These are phyloP conservation scores for Candida takata DNA, from an alignment of 805 yeast genomes.

Conservation along the genomic window DNA sequence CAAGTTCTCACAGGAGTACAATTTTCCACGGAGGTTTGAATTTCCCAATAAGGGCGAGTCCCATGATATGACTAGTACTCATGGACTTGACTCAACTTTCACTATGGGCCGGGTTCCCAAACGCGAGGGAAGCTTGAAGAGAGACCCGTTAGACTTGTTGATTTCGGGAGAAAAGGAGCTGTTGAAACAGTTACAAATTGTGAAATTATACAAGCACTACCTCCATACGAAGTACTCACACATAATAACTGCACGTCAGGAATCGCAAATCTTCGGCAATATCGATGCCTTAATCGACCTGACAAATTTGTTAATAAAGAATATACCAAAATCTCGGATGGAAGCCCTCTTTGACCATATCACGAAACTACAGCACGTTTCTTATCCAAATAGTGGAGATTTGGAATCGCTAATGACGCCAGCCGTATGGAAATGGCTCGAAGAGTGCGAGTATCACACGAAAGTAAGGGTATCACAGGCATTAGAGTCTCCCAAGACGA, in stretches of 20 bases:
- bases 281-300: neutral
- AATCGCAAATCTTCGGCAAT: neutral
- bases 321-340: neutral
- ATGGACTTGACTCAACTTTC: too few species aligned
- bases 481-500: slow-evolving; percentile 26
- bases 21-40: neutral
- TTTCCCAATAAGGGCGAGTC: neutral
- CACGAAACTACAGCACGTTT: neutral
- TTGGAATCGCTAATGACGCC: slow-evolving; percentile 18
- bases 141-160: neutral
- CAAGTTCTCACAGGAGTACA: neutral
- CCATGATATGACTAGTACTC: neutral
- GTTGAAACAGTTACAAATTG: neutral
- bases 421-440: slow-evolving; percentile 28
- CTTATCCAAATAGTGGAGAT: slow-evolving; percentile 9
- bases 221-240: neutral
- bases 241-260: neutral
- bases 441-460: slow-evolving; percentile 25
- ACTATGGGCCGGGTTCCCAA: too few species aligned
- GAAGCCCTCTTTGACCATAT: neutral
- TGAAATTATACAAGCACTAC: neutral
- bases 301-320: neutral
- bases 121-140: too few species aligned
- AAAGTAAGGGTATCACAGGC: slow-evolving; percentile 24
- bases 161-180: neutral